Conservation (phyloP, 768 basidiomycete species). For the Termitomyces sp. region DNA sequence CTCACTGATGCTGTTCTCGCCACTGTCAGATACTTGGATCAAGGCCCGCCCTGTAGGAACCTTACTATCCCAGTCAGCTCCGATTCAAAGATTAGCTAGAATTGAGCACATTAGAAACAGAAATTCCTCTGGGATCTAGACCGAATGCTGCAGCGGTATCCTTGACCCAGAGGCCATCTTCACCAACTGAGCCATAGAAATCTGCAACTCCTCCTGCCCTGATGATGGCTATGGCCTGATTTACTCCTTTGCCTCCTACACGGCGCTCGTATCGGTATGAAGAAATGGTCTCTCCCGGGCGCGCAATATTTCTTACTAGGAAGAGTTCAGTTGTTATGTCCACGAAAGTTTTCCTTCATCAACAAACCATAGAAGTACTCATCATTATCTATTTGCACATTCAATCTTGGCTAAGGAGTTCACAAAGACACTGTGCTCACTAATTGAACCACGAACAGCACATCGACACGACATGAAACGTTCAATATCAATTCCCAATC, state of each 20-base stretch:
- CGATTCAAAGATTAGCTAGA: neutral
- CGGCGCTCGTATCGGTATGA: conserved; percentile 42
- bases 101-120: conserved; percentile 27
- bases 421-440: conserved; percentile 22
- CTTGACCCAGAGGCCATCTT: conserved; percentile 45
- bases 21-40: conserved; percentile 50
- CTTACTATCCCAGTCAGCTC: conserved; percentile 18
- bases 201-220: conserved; percentile 42
- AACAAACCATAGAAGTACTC: conserved; percentile 50
- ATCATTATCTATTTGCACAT: conserved; percentile 36
- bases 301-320: conserved; percentile 45
- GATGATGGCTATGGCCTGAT: conserved; percentile 55
- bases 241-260: conserved; percentile 59
- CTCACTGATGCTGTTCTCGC: conserved; percentile 61
- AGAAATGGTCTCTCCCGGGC: conserved; percentile 56
- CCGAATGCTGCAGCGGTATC: conserved; percentile 33
- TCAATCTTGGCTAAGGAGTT: neutral
- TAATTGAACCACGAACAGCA: conserved; percentile 42
- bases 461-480: conserved; percentile 3
- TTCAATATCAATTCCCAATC: too few relatives aligned
- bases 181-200: conserved; percentile 48
- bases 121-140: conserved; percentile 32
- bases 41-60: conserved; percentile 53
- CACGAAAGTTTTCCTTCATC: neutral
- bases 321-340: neutral